Conservation (phyloP, 2,329 filamentous ascomycete genomes). For the Calycina marina region DNA sequence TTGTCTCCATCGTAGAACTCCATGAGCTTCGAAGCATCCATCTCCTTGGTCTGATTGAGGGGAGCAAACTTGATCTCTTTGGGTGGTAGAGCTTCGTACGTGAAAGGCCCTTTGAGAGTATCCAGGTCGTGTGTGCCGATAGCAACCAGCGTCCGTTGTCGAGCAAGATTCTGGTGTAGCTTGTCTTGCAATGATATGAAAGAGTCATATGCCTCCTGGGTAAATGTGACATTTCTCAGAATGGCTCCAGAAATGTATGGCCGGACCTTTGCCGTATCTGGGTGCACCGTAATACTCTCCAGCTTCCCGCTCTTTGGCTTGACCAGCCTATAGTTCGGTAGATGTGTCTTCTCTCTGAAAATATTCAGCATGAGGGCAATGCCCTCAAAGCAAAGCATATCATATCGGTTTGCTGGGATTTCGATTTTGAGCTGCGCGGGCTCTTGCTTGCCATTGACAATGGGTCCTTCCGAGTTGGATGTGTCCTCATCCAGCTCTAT, state of each 20-base stretch:
- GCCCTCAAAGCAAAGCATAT: slow-evolving; percentile 95
- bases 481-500: slow-evolving; percentile 92
- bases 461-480: slow-evolving; percentile 41
- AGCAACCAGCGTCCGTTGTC: slow-evolving; percentile 84
- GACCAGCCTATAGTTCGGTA: slow-evolving; percentile 68
- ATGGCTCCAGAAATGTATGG: slow-evolving; percentile 84
- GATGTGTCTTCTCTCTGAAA: slow-evolving; percentile 62
- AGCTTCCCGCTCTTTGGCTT: slow-evolving; percentile 59
- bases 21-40: slow-evolving; percentile 85
- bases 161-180: slow-evolving; percentile 87
- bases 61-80: slow-evolving; percentile 83
- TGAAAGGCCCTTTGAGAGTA: slow-evolving; percentile 86
- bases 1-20: slow-evolving; percentile 89
- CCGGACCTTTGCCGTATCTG: slow-evolving; percentile 62
- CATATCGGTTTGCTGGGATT: slow-evolving; percentile 85
- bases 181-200: slow-evolving; percentile 98
- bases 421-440: slow-evolving; percentile 93
- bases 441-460: slow-evolving; percentile 68
- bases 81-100: slow-evolving; percentile 85
- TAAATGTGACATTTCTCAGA: slow-evolving; percentile 81
- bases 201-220: slow-evolving; percentile 79
- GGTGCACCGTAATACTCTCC: slow-evolving; percentile 66
- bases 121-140: slow-evolving; percentile 97
- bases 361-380: slow-evolving; percentile 93
- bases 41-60: slow-evolving; percentile 78